Conservation (phyloP, 345 rosid species). For the Lumnitzera littorea region DNA sequence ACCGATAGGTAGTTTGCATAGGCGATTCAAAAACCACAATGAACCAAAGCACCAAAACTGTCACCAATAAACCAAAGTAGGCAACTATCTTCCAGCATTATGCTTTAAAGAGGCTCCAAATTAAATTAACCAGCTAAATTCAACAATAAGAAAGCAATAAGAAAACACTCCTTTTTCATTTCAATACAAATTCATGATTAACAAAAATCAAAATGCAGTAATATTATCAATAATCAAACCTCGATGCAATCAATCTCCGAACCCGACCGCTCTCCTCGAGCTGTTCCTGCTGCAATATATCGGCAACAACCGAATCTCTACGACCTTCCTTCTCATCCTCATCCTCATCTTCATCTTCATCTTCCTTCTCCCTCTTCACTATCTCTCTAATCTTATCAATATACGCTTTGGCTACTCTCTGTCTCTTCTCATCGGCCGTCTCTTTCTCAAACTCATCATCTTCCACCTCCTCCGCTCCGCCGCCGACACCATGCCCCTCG, state of each 20-base stretch:
- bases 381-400: constrained; percentile 37
- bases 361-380: constrained; percentile 32
- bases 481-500: constrained; percentile 11
- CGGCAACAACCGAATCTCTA: constrained; percentile 52
- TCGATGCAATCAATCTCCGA: constrained; percentile 64
- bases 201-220: background rate
- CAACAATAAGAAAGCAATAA: too few relatives aligned
- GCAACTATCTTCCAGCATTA: too few relatives aligned
- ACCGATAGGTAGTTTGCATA: too few relatives aligned
- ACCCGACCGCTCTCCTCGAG: constrained; percentile 80
- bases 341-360: constrained; percentile 38
- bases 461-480: constrained; percentile 16
- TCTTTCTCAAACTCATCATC: constrained; percentile 42
- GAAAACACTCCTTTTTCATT: too few relatives aligned
- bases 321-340: constrained; percentile 49
- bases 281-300: constrained; percentile 75
- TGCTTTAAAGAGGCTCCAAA: too few relatives aligned
- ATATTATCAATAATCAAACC: constrained; percentile 29
- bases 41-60: too few relatives aligned
- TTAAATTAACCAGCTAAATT: too few relatives aligned
- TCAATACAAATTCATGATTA: background rate
- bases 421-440: constrained; percentile 71
- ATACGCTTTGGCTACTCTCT: constrained; percentile 48
- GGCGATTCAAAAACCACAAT: too few relatives aligned
- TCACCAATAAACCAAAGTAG: too few relatives aligned